Conservation (phyloP, 2,329 filamentous ascomycete genomes). For the Stachybotrys chlorohalonatus region DNA sequence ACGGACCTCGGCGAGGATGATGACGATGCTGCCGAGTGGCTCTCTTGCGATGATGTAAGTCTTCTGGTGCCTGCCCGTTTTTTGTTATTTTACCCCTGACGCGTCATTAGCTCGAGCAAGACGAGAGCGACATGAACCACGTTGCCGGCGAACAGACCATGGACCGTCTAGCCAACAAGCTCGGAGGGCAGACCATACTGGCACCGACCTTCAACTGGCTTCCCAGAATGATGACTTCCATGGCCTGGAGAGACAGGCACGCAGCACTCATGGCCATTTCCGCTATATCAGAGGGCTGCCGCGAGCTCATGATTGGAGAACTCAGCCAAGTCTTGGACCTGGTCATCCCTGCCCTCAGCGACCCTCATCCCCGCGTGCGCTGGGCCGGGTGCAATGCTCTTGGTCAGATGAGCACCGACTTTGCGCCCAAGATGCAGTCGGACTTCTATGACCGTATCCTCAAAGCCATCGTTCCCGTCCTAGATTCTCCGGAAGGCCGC, state of each 20-base stretch:
- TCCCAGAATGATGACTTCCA: slow-evolving; percentile 93
- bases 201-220: slow-evolving; percentile 95
- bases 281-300: slow-evolving; percentile 94
- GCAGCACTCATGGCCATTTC: slow-evolving; percentile 98
- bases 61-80: too few relatives aligned
- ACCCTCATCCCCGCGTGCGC: slow-evolving; percentile 85
- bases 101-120: slow-evolving; percentile 63
- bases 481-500: slow-evolving; percentile 81
- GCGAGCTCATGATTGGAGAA: slow-evolving; percentile 91
- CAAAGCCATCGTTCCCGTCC: slow-evolving; percentile 83
- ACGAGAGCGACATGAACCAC: slow-evolving; percentile 95
- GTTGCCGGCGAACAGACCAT: slow-evolving; percentile 97
- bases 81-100: slow-evolving; percentile 13
- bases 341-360: slow-evolving; percentile 83
- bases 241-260: slow-evolving; percentile 89
- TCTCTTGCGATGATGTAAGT: slow-evolving; percentile 78
- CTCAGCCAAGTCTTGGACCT: slow-evolving; percentile 88
- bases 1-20: slow-evolving; percentile 93
- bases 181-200: slow-evolving; percentile 86
- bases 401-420: slow-evolving; percentile 99
- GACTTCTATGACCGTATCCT: slow-evolving; percentile 86
- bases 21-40: slow-evolving; percentile 91
- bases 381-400: slow-evolving; percentile 97
- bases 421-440: slow-evolving; percentile 94
- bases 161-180: slow-evolving; percentile 94